Base-by-base conservation (phyloP, 1,139 yeast genomes). In the Suhomyces coccinellae region DNA sequence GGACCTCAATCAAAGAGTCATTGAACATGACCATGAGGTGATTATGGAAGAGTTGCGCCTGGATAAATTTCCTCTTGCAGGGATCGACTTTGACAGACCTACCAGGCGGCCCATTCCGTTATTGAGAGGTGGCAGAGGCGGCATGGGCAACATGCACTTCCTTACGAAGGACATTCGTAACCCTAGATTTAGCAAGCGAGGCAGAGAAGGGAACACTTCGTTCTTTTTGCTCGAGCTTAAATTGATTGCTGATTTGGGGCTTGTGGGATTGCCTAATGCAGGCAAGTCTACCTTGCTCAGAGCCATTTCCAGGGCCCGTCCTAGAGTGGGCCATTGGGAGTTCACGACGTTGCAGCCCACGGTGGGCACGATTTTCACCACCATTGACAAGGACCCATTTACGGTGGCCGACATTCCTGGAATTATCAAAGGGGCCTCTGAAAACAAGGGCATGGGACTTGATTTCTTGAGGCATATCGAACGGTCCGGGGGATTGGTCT, bases 401-500 rank as follows among this genome's bases (percentile, higher is more conserved):
- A 88, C 97, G 0, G 98, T 93, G 1, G 98, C 98, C 1, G 99
- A 93, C 68, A 93, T 93, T 49, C 99, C 99, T 0, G 99, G 99
- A 11, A 87, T 93, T 43, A 87, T 93, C 46, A 76, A 82, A 58
- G 98, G 96, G 9, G 98, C 99, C 0, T 75, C 82, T 2, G 72
- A 83, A 35, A 87, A 91, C 58, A 84, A 79, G 59, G 99, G 99
- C 2, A 85, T 93, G 88, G 99, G 99, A 0, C 75, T 89, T 40
- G 97, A 90, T 52, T 93, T 93, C 63, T 67, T 93, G 51, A 75
- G 97, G 48, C 99, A 93, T 61, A 82, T 93, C 43, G 99, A 93
- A 64, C 75, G 99, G 51, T 87, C 96, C 3, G 85, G 87, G 12
- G 97, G 97, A 0, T 68, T 93, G 47, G 96, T 86, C 3, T 89